Conservation (phyloP, 345 rosid species). For the Melaleuca quinquenervia region DNA sequence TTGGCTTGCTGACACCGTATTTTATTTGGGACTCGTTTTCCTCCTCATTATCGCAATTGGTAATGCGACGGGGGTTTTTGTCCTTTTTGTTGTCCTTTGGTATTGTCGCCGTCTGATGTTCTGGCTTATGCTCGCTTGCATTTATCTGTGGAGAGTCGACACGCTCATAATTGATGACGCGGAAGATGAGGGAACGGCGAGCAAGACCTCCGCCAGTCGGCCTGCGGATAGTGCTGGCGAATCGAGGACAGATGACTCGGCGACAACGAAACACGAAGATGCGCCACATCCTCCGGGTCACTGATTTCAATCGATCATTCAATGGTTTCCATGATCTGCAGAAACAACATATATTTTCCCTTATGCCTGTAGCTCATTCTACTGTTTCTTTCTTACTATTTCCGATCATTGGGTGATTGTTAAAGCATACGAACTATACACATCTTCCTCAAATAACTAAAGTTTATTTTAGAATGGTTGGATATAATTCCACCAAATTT, state of each 20-base stretch:
- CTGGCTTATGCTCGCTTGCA: too few relatives aligned
- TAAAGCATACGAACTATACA: background rate
- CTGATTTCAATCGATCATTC: background rate
- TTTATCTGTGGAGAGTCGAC: background rate
- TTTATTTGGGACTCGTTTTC: background rate
- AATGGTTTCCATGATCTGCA: background rate
- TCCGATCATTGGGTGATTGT: background rate
- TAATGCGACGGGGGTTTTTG: too few relatives aligned
- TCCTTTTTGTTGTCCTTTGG: too few relatives aligned
- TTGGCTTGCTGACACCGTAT: background rate
- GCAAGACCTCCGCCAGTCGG: background rate
- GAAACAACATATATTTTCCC: background rate
- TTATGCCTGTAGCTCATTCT: background rate
- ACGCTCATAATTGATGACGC: background rate
- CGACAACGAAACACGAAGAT: background rate
- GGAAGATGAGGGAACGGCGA: background rate
- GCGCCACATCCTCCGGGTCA: background rate
- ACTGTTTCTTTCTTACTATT: too few relatives aligned
- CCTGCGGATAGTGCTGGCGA: background rate
- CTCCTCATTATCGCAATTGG: background rate
- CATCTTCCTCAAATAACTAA: background rate
- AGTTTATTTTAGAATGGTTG: too few relatives aligned
- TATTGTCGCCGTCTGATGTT: too few relatives aligned
- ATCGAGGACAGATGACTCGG: background rate
- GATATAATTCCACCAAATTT: too few relatives aligned